These are phyloP conservation scores for Eimeria sp. DNA, from an alignment of 169 alveolate species.

Conservation along the genomic window DNA sequence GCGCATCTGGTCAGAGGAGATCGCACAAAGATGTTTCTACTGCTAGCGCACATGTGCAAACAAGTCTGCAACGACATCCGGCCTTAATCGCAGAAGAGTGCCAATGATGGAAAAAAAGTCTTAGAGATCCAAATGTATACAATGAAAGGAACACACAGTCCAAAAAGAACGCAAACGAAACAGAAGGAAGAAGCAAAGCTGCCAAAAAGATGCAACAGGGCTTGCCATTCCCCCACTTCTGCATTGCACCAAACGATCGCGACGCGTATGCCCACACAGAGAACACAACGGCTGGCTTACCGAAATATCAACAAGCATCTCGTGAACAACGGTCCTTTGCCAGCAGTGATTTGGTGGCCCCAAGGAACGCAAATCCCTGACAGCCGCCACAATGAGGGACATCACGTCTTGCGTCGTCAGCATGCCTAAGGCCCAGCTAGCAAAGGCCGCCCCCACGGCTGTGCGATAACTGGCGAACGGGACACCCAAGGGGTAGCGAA, in stretches of 20 bases:
- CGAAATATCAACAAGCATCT: conserved; percentile 36
- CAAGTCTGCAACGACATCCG: background rate
- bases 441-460: conserved; percentile 55
- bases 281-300: background rate
- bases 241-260: background rate
- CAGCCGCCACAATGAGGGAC: conserved; percentile 53
- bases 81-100: background rate
- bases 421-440: conserved; percentile 45
- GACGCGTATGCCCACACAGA: background rate
- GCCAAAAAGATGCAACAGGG: background rate
- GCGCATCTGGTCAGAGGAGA: too few species aligned
- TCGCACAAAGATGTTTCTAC: background rate
- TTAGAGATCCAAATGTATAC: background rate
- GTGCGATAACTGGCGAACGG: conserved; percentile 70
- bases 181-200: background rate
- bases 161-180: background rate
- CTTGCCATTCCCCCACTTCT: background rate
- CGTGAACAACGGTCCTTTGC: conserved; percentile 47
- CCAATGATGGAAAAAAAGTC: background rate
- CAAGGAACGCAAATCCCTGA: conserved; percentile 76
- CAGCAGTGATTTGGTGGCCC: conserved; percentile 77
- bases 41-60: background rate
- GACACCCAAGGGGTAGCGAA: conserved; percentile 55
- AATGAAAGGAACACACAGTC: background rate
- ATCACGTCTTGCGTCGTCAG: conserved; percentile 69